phyloP scores from a whole-genome alignment of 2,329 filamentous ascomycete species.

The Trichoderma hamatum region DNA sequence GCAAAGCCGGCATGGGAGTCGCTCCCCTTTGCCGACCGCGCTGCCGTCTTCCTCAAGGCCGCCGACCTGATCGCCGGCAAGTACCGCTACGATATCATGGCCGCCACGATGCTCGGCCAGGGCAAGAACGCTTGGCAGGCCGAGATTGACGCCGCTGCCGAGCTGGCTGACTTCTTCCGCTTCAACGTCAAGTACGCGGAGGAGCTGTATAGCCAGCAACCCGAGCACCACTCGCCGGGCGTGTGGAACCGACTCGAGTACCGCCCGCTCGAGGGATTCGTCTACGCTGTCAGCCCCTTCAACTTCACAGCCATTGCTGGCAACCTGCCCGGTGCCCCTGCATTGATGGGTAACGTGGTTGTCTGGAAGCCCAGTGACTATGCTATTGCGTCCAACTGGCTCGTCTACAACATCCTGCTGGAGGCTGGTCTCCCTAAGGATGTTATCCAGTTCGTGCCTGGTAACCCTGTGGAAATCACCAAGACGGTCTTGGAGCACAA shows the following conservation, averaged over 20 bases:
- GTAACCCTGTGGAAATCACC: conserved; percentile 83
- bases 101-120: conserved; percentile 92
- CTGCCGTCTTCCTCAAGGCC: conserved; percentile 93
- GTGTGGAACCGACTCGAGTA: conserved; percentile 93
- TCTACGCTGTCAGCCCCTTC: conserved; percentile 92
- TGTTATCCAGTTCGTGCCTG: conserved; percentile 92
- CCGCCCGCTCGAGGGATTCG: conserved; percentile 88
- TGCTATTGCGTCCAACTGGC: conserved; percentile 87
- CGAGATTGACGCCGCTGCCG: conserved; percentile 95
- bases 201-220: conserved; percentile 86
- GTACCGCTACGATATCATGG: conserved; percentile 97
- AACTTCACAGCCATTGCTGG: conserved; percentile 96
- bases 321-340: conserved; percentile 81
- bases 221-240: conserved; percentile 77
- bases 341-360: conserved; percentile 90
- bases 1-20: conserved; percentile 86
- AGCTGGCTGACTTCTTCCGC: conserved; percentile 88
- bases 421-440: conserved; percentile 88
- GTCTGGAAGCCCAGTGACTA: conserved; percentile 95
- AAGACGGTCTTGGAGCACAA: conserved; percentile 73
- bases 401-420: conserved; percentile 85
- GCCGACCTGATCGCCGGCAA: conserved; percentile 88
- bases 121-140: conserved; percentile 99
- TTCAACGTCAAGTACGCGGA: conserved; percentile 95
- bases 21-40: conserved; percentile 85